Percentiles rank a stretch among this genome's conserved stretches.
phyloP scores from a whole-genome alignment of 2,329 filamentous ascomycete genomes.

The Emydomyces testavorans region DNA sequence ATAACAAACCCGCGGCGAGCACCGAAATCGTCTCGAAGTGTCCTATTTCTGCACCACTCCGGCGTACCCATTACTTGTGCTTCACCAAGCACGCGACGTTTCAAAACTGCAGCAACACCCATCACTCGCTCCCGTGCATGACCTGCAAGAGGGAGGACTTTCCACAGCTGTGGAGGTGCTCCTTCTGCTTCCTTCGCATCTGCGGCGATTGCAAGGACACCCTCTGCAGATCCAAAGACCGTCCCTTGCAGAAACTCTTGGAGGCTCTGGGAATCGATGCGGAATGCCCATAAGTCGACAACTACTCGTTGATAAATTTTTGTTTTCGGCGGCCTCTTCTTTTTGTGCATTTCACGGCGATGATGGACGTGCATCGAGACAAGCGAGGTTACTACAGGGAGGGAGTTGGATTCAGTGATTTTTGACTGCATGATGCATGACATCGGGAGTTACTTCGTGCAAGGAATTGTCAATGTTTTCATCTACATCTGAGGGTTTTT shows the following conservation, averaged over 20 bases:
- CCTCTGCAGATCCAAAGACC: constrained; percentile 25
- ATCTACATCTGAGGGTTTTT: neutral
- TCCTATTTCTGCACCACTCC: constrained; percentile 27
- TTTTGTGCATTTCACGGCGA: neutral
- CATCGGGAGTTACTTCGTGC: neutral
- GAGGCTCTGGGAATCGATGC: constrained; percentile 4
- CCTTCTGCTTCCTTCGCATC: constrained; percentile 34
- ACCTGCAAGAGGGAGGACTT: constrained; percentile 32
- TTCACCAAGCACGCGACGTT: constrained; percentile 32
- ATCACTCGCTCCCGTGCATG: constrained; percentile 36
- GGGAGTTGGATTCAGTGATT: neutral
- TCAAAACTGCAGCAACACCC: constrained; percentile 28
- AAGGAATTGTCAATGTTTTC: neutral
- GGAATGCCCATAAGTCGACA: neutral
- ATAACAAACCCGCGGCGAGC: neutral
- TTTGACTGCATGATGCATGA: neutral
- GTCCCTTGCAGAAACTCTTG: constrained; percentile 28
- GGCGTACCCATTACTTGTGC: constrained; percentile 29
- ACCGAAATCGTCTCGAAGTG: neutral
- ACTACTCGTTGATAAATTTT: neutral
- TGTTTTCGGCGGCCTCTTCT: neutral
- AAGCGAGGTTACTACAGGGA: neutral
- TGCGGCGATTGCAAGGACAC: constrained; percentile 28
- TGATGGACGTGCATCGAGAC: neutral
- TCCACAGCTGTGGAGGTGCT: constrained; percentile 30